A percentile compares a stretch with the other conserved stretches of the same genome.
Conservation (phyloP, 192 early-diverging fungal genomes). For the Coemansia pectinata region DNA sequence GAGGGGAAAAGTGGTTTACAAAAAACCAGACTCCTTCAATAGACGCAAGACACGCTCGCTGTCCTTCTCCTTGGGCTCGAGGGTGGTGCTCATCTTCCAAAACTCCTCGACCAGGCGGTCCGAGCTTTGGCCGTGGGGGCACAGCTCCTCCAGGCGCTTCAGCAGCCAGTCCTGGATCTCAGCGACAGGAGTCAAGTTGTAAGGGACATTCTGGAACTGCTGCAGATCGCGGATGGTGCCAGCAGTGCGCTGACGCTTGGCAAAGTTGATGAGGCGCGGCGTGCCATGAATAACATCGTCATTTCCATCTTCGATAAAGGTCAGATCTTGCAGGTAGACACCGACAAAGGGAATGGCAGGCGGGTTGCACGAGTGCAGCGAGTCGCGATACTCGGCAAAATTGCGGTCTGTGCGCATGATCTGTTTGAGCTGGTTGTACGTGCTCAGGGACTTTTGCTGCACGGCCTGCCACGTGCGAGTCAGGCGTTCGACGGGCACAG, state of each 20-base stretch:
- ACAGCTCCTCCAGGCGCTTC: conserved; percentile 66
- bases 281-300: conserved; percentile 65
- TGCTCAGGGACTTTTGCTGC: conserved; percentile 59
- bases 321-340: conserved; percentile 84
- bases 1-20: conserved; percentile 44
- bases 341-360: conserved; percentile 84
- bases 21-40: conserved; percentile 75
- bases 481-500: conserved; percentile 84
- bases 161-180: conserved; percentile 82
- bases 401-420: conserved; percentile 82
- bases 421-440: conserved; percentile 65
- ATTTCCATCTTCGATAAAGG: conserved; percentile 90
- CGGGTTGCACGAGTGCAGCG: conserved; percentile 78
- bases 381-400: conserved; percentile 79
- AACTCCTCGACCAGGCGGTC: conserved; percentile 64
- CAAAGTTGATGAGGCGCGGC: conserved; percentile 83
- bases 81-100: conserved; percentile 72
- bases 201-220: conserved; percentile 84
- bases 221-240: conserved; percentile 87
- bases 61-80: conserved; percentile 87
- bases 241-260: conserved; percentile 82
- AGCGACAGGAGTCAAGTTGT: conserved; percentile 71
- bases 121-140: conserved; percentile 61
- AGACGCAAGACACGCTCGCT: conserved; percentile 79
- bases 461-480: conserved; percentile 89